phyloP scores from a whole-genome alignment of 2,329 filamentous ascomycete species.

The Penicillium sp. region DNA sequence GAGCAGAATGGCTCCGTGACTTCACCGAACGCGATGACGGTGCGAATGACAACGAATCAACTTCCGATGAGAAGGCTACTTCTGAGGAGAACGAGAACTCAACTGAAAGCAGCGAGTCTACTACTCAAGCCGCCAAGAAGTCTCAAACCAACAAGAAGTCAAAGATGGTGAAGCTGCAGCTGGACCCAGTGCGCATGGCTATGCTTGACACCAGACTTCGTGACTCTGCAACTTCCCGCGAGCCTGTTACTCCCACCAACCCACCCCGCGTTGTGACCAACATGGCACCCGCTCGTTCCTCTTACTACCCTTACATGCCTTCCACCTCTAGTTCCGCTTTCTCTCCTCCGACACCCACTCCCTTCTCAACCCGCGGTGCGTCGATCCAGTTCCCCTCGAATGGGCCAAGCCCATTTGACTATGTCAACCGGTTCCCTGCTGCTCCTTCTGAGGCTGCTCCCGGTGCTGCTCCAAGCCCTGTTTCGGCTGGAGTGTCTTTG shows the following conservation, averaged over 20 bases:
- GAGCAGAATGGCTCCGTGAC: not conserved
- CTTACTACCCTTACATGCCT: not conserved
- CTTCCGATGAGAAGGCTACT: not conserved
- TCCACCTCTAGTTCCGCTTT: fast-evolving
- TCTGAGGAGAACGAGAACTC: not conserved
- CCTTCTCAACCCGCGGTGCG: not conserved
- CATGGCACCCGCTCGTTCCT: not conserved
- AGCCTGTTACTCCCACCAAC: not conserved
- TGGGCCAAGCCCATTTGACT: not conserved
- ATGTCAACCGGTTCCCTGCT: not conserved
- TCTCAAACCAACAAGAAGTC: not conserved
- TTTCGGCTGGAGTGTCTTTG: not conserved
- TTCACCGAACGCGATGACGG: not conserved
- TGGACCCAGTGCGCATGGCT: not conserved
- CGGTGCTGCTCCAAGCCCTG: not conserved
- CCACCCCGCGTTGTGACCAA: not conserved
- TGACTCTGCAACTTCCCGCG: not conserved
- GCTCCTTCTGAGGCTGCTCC: not conserved
- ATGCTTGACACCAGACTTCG: not conserved
- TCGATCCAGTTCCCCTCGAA: not conserved
- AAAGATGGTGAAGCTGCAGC: not conserved
- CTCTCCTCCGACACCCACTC: not conserved
- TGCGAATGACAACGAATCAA: not conserved
- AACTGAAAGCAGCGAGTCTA: not conserved
- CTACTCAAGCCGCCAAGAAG: not conserved